Base-by-base conservation (phyloP, 192 early-diverging fungal genomes). In the Coemansia sp. region DNA sequence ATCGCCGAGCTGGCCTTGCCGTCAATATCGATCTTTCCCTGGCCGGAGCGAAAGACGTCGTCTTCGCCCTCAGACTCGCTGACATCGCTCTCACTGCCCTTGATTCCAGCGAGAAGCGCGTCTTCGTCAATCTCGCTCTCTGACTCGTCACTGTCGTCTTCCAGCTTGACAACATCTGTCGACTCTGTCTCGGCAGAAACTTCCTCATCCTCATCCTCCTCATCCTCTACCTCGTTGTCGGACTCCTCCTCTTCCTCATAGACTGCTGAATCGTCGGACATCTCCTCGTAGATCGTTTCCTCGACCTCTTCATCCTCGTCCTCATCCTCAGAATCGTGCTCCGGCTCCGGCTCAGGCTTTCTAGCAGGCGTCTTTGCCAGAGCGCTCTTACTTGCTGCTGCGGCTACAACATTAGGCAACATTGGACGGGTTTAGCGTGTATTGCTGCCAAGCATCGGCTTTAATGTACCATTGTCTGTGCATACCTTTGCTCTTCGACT, bases 211-310 rank as follows among this genome's bases (percentile, higher is more conserved):
- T 19, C 63, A 61, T 15, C 21, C 10, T 55, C 62, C 15, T 60
- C 69, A 33, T 39, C 22, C 17, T 57, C 53, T 65, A 70, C 70
- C 46, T 76, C 33, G 43, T 42, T 56, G 33, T 57, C 58, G 37
- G 42, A 35, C 57, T 35, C 65, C 17, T 62, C 70, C 52, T 83
- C 70, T 18, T 65, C 70, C 52, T 83, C 70, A n/a, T n/a, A n/a
- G 15, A 68, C 52, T 18, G 44, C 70, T 36, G 80, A 78, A 54
- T 82, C 76, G 29, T 71, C 70, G 11, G 59, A 60, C 56, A 68
- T 58, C 10, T 58, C 59, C 34, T 78, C 75, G 59, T 58, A 59
- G 40, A 76, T 83, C 17, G 72, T 82, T 60, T 53, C 65, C 57
- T 74, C 67, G 33, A 36, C 48, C 7, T 60, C 66, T 43, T 81